A percentile compares a stretch with the other conserved stretches of the same genome.
These are phyloP conservation scores for Phaeophleospora eucalypticola DNA, from an alignment of 2,329 filamentous ascomycete species.

Conservation along the genomic window DNA sequence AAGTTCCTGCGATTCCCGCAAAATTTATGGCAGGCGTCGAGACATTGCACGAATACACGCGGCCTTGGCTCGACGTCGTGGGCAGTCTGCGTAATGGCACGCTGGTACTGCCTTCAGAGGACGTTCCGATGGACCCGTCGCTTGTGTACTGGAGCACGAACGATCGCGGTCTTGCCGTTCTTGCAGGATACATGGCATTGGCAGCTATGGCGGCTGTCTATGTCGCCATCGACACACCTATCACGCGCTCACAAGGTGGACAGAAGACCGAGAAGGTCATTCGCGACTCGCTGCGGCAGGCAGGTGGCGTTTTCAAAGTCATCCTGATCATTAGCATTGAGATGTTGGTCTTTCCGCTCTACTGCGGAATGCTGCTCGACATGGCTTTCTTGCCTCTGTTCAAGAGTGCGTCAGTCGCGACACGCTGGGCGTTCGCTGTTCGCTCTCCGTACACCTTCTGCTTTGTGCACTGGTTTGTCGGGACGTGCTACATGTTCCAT, in stretches of 20 bases:
- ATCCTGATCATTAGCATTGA: conserved; percentile 98
- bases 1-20: conserved; percentile 13
- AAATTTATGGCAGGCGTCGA: conserved; percentile 12
- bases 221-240: conserved; percentile 65
- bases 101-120: conserved; percentile 17
- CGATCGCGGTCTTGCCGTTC: conserved; percentile 67
- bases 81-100: conserved; percentile 20
- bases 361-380: conserved; percentile 89
- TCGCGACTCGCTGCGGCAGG: conserved; percentile 82
- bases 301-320: conserved; percentile 94
- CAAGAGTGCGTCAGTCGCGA: conserved; percentile 70
- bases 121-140: conserved; percentile 33
- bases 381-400: conserved; percentile 85
- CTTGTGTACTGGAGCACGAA: conserved; percentile 43
- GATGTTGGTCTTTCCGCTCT: conserved; percentile 95
- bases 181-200: conserved; percentile 76
- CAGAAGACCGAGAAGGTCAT: conserved; percentile 67
- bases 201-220: conserved; percentile 73
- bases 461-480: conserved; percentile 98
- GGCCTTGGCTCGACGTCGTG: conserved; percentile 21
- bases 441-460: conserved; percentile 81
- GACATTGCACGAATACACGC: conserved; percentile 13
- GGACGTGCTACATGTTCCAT: conserved; percentile 99
- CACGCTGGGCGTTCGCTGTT: conserved; percentile 72
- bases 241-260: conserved; percentile 60